phyloP scores from a whole-genome alignment of 768 basidiomycete genomes.

The Lepiota subincarnata region DNA sequence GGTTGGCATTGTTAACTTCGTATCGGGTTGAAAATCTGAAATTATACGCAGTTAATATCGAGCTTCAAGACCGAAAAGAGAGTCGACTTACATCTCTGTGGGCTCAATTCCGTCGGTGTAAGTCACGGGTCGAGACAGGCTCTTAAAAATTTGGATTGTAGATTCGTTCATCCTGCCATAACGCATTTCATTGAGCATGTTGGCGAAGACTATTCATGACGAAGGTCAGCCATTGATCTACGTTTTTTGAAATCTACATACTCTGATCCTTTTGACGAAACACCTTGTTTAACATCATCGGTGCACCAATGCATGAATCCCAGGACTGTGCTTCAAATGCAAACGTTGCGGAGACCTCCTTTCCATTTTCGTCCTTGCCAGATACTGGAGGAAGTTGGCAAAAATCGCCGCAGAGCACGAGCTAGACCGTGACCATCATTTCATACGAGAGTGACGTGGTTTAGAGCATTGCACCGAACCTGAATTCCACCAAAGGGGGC shows the following conservation, averaged over 20 bases:
- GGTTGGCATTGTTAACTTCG: slow-evolving; percentile 74
- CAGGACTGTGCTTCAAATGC: slow-evolving; percentile 82
- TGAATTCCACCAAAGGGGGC: slow-evolving; percentile 85
- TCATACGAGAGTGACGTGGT: not conserved
- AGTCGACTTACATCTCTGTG: slow-evolving; percentile 62
- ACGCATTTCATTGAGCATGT: slow-evolving; percentile 87
- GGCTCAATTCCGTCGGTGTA: slow-evolving; percentile 77
- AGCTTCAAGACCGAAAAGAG: not conserved
- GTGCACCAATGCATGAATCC: slow-evolving; percentile 54
- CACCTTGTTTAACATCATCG: slow-evolving; percentile 63
- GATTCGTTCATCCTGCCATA: slow-evolving; percentile 55
- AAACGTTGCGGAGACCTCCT: slow-evolving; percentile 51
- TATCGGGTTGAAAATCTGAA: slow-evolving; percentile 61
- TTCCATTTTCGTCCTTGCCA: slow-evolving; percentile 41
- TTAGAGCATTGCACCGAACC: slow-evolving; percentile 32
- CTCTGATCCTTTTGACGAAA: slow-evolving; percentile 87
- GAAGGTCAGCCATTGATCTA: not conserved
- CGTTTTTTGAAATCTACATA: slow-evolving; percentile 16
- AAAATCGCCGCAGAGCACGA: slow-evolving; percentile 85
- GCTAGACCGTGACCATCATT: slow-evolving; percentile 33
- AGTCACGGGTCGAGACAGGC: slow-evolving; percentile 49
- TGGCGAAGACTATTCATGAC: slow-evolving; percentile 52
- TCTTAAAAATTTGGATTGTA: slow-evolving; percentile 45
- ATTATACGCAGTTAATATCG: not conserved
- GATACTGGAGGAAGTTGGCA: slow-evolving; percentile 86